phyloP scores from a whole-genome alignment of 805 yeast genomes.

The Saturnispora zaruensis region DNA sequence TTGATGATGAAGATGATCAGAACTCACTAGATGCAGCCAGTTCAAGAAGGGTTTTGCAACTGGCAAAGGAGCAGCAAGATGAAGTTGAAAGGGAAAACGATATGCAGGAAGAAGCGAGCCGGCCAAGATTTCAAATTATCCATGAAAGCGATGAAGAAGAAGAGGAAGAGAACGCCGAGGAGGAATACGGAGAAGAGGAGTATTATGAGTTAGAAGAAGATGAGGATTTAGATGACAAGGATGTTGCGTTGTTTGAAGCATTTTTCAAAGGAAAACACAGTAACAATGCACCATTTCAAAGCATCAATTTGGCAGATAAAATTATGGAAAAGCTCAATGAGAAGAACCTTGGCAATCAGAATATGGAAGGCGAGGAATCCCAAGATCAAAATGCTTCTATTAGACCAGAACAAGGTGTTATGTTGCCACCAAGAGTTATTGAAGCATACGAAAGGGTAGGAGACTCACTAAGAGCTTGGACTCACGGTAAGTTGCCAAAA shows the following conservation, averaged over 20 bases:
- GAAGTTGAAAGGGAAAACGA: slow-evolving; percentile 71
- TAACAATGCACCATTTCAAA: slow-evolving; percentile 27
- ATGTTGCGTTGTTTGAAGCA: slow-evolving; percentile 74
- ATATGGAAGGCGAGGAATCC: slow-evolving; percentile 15
- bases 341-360: slow-evolving; percentile 19
- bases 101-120: slow-evolving; percentile 18
- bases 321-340: slow-evolving; percentile 76
- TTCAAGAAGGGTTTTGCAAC: slow-evolving; percentile 67
- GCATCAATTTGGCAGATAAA: slow-evolving; percentile 80
- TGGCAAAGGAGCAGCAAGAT: slow-evolving; percentile 90
- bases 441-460: slow-evolving; percentile 93
- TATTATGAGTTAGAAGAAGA: slow-evolving; percentile 42
- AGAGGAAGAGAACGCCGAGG: slow-evolving; percentile 17
- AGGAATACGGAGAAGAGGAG: slow-evolving; percentile 31
- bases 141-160: slow-evolving; percentile 25
- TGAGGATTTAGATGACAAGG: slow-evolving; percentile 65
- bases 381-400: slow-evolving; percentile 17
- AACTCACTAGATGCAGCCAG: slow-evolving; percentile 77
- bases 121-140: slow-evolving; percentile 25
- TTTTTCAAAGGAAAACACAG: slow-evolving; percentile 40
- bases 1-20: slow-evolving; percentile 44
- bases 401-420: slow-evolving; percentile 60
- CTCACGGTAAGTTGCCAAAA: slow-evolving; percentile 95
- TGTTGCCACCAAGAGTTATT: slow-evolving; percentile 92
- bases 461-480: slow-evolving; percentile 74